Conservation (phyloP, 2,329 filamentous ascomycete species). For the Fusarium illudens region DNA sequence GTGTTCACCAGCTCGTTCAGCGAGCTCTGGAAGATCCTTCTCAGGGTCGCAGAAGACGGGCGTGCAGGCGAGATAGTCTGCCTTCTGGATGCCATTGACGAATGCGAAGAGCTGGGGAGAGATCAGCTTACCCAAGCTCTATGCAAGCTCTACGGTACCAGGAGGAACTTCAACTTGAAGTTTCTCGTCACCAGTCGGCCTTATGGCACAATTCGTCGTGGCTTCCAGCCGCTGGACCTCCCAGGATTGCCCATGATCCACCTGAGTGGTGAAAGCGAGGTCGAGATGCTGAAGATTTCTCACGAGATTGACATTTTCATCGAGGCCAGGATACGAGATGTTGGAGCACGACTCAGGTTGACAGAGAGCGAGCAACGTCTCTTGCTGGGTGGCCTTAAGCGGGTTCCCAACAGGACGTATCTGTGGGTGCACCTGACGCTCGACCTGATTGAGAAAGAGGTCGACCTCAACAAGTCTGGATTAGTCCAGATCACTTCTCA, state of each 20-base stretch:
- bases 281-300: constrained; percentile 29
- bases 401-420: constrained; percentile 36
- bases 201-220: constrained; percentile 36
- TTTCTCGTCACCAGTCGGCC: constrained; percentile 49
- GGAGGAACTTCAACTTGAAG: constrained; percentile 40
- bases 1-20: constrained; percentile 33
- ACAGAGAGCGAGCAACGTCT: constrained; percentile 9
- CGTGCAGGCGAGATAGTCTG: constrained; percentile 43
- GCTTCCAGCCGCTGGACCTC: constrained; percentile 22
- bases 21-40: constrained; percentile 46
- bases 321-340: constrained; percentile 2
- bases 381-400: constrained; percentile 12
- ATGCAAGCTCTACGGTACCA: constrained; percentile 33
- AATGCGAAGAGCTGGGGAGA: constrained; percentile 43
- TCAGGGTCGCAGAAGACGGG: constrained; percentile 14
- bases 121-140: constrained; percentile 38
- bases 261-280: constrained; percentile 26
- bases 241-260: constrained; percentile 21
- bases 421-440: constrained; percentile 41
- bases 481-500: constrained; percentile 9
- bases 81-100: constrained; percentile 53
- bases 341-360: constrained; percentile 1
- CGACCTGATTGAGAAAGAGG: constrained; percentile 17
- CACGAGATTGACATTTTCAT: constrained; percentile 37
- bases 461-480: constrained; percentile 4